Evolutionary conservation across 495 filamentous ascomycete genomes (phyloP), one percentile per base, ranked within the genome.

Genomic region (Penicillium canariense): DNA sequence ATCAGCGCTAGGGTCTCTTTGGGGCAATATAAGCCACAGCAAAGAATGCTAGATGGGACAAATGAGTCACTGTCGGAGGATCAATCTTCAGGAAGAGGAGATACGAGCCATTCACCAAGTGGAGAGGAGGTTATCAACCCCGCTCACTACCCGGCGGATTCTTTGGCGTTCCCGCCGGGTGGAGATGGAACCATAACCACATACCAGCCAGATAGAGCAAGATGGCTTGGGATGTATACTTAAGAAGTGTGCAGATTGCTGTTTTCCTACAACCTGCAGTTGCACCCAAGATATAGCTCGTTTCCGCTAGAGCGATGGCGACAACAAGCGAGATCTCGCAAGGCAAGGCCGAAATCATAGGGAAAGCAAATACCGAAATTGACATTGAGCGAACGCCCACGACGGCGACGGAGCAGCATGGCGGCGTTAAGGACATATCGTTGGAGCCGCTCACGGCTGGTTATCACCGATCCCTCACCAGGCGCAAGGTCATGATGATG

Each of bases 401-500:
- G n/a, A 28, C 56, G 12, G 60, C 22, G 17, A 60, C 53, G 4
- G 50, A 59, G 8, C 48, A 48, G 14, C 44, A 63, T 63, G 60
- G 60, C 14, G 48, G 9, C n/a, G 46, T 32, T 11, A 38, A 45
- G 17, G 50, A 56, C 6, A 48, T 63, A 25, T 48, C 46, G 30
- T 36, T 38, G 12, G 53, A 38, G 35, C 38, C 28, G 10, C 36
- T 48, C 5, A 55, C 38, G 44, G 66, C 61, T 5, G 66, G 66
- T 4, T 68, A 61, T 15, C 66, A 68, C 26, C 63, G 66, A 14
- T 66, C 63, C n/a, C 55, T 68, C 22, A 62, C 60, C 1, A 45
- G 63, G 17, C 58, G 66, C 17, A 62, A 68, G 30, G 62, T 68
- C 32, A 68, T 68, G 66, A 68, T 68, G 66, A 68, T 64, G 63